Evolutionary conservation across 257 asterid genomes (phyloP), one percentile per base, ranked within the genome.

Genomic region (Penstemon newberryi): DNA sequence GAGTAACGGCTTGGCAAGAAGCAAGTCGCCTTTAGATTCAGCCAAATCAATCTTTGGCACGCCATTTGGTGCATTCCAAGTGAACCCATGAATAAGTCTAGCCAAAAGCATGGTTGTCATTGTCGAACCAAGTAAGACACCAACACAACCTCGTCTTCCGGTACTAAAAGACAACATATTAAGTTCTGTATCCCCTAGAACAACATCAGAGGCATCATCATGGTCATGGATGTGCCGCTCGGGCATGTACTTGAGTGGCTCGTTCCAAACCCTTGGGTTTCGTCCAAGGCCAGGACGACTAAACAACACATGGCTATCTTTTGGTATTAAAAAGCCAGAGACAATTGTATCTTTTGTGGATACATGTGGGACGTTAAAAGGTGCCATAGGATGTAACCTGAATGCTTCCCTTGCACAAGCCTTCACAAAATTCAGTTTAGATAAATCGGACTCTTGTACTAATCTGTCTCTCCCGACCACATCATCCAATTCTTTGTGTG

Each of bases 331-430:
- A 37, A 60, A 60, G 8, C 63, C 43, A n/a, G 33, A 59, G 3
- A 70, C 36, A 15, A 11, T n/a, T n/a, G 63, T 3, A 57, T 70
- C 69, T 0, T 42, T 3, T 2, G 18, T 11, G 7, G 63, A 60
- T 15, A 66, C 55, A 50, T 59, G 67, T 12, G 69, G 68, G 5
- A 42, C 42, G 3, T 60, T 70, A 36, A 70, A 70, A 3, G 59
- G 56, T 41, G 38, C 6, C 2, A 1, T 25, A 1, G 69, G 75
- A 56, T 70, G 75, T 4, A 70, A 51, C 42, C 75, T 42, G 18
- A 70, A 70, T 38, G 69, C 56, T 33, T 69, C 73, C 47, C n/a
- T 58, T 13, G 66, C 66, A 11, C 73, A 69, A 0, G 67, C 73
- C 13, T 58, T 70, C 4, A 70, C 42, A 38, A 47, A 70, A 11